A percentile compares a stretch with the other conserved stretches of the same genome.
phyloP scores from a whole-genome alignment of 2,329 filamentous ascomycete species.

The Tothia fuscella region DNA sequence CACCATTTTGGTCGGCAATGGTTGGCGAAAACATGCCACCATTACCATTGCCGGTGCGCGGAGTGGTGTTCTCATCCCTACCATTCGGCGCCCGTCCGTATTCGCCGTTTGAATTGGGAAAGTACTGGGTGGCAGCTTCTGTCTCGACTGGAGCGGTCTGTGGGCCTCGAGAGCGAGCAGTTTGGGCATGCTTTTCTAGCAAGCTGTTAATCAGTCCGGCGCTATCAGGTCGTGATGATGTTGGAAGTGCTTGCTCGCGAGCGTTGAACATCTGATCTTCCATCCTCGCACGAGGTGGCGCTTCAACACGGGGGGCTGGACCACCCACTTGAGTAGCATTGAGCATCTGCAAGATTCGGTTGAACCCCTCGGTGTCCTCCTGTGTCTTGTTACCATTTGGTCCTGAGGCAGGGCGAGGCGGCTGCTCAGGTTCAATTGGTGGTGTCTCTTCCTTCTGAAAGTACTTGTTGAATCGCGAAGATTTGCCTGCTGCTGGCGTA shows the following conservation, averaged over 20 bases:
- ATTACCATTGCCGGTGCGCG: too few species aligned
- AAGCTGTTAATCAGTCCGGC: slow-evolving; percentile 5
- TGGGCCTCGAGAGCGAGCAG: slow-evolving; percentile 7
- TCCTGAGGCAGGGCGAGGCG: slow-evolving; percentile 16
- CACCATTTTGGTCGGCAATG: neutral
- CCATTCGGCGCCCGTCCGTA: slow-evolving; percentile 2
- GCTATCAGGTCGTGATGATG: slow-evolving; percentile 4
- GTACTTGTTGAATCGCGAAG: slow-evolving; percentile 79
- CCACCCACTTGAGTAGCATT: slow-evolving; percentile 41
- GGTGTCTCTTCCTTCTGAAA: slow-evolving; percentile 30
- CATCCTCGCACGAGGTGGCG: slow-evolving; percentile 9
- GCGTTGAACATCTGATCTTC: slow-evolving; percentile 14
- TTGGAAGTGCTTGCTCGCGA: neutral
- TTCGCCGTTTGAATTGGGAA: slow-evolving; percentile 1
- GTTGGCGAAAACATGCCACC: slow-evolving; percentile 7
- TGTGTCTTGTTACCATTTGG: slow-evolving; percentile 30
- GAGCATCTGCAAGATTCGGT: slow-evolving; percentile 70
- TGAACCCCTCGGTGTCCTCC: slow-evolving; percentile 76
- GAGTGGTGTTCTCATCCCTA: slow-evolving; percentile 4
- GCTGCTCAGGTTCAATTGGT: slow-evolving; percentile 14
- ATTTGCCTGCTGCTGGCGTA: slow-evolving; percentile 36
- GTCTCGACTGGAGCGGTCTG: slow-evolving; percentile 8
- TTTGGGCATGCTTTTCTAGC: neutral
- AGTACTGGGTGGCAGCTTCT: slow-evolving; percentile 2
- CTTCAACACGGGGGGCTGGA: slow-evolving; percentile 33